Evolutionary conservation across 495 filamentous ascomycete species (phyloP).

Genomic region (Podospora australis): DNA sequence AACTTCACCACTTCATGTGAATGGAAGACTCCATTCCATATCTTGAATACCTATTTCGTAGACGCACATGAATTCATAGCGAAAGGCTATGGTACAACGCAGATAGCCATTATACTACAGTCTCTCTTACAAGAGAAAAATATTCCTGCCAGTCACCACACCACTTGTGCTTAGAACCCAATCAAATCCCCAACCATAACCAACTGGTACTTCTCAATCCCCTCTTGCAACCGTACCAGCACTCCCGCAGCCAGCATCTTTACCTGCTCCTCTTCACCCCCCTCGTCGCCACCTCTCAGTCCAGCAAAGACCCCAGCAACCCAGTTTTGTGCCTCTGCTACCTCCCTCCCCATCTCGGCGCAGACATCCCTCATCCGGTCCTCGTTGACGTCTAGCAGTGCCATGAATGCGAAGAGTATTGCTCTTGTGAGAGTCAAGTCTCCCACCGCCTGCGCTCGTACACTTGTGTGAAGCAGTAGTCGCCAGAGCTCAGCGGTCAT

Average conservation of each 20-base stretch:
- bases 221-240: slow-evolving; percentile 68
- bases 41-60: too few species aligned
- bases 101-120: too few species aligned
- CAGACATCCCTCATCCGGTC: slow-evolving; percentile 70
- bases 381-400: slow-evolving; percentile 79
- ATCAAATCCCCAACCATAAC: slow-evolving; percentile 55
- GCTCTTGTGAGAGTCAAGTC: slow-evolving; percentile 64
- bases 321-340: slow-evolving; percentile 52
- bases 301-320: slow-evolving; percentile 35
- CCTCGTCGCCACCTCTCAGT: slow-evolving; percentile 37
- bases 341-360: slow-evolving; percentile 47
- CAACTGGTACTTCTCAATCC: slow-evolving; percentile 74
- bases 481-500: slow-evolving; percentile 69
- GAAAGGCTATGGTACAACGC: too few species aligned
- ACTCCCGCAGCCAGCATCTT: slow-evolving; percentile 76
- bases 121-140: too few species aligned
- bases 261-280: slow-evolving; percentile 53
- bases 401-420: slow-evolving; percentile 70
- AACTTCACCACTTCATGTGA: slow-evolving; percentile 17
- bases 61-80: too few species aligned
- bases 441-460: slow-evolving; percentile 37
- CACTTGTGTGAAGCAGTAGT: slow-evolving; percentile 44
- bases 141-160: background rate
- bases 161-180: slow-evolving; percentile 23
- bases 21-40: too few species aligned